Evolutionary conservation across 148 eudicot genomes (phyloP), one percentile per base, ranked within the genome.

Genomic region (Salicornia ramosissima): DNA sequence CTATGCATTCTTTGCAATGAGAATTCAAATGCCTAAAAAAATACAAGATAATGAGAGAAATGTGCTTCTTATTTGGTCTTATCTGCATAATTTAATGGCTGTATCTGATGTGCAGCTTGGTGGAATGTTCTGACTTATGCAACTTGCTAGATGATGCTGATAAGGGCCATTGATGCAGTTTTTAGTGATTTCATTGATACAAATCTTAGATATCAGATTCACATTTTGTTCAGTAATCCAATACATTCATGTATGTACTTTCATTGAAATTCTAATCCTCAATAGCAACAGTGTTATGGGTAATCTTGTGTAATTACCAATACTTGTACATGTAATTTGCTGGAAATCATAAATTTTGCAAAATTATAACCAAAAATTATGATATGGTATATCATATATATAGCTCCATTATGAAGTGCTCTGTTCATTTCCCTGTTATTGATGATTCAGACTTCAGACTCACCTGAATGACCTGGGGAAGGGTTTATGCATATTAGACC

Each of bases 71-170:
- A n/a, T n/a, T n/a, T n/a, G n/a, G n/a, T n/a, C n/a, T n/a, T n/a
- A n/a, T n/a, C n/a, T n/a, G n/a, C n/a, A n/a, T 45, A 30, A 3
- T 52, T 30, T 34, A 52, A 36, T 51, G 64, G 24, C 47, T 55
- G 43, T 42, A 60, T 33, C 58, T 75, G 78, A 71, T 78, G 87
- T 77, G 73, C 73, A 72, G 80, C 76, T 78, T 92, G 81, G 85
- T 85, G 50, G 97, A 92, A 70, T 92, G 97, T 73, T 84, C 96
- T 33, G 97, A 92, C 74, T 86, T 92, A 51, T 89, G 97, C 75
- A 92, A 92, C 68, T 82, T 92, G 82, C 83, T 92, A 24, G 80
- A 83, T 25, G 87, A 87, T 76, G 87, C 84, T 54, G 91, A 82
- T 43, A 90, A 86, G 73, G 85, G 93, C 19, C 92, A 85, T 55